phyloP scores from a whole-genome alignment of 169 alveolate species.

The Plasmodium yoelii region DNA sequence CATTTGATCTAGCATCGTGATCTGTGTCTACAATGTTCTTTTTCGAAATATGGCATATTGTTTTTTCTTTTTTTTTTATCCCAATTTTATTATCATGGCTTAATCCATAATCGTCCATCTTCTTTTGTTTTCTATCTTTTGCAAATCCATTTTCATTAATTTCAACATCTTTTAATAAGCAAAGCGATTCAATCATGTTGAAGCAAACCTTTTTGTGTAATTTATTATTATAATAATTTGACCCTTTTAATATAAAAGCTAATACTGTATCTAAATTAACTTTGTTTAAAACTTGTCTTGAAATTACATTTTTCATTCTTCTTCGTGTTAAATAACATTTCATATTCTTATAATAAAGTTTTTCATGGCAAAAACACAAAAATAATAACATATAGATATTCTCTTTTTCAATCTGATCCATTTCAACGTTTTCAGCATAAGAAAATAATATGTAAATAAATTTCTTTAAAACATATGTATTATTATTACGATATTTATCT shows the following conservation, averaged over 20 bases:
- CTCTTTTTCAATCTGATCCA: conserved; percentile 12
- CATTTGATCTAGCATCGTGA: background rate
- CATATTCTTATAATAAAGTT: conserved; percentile 43
- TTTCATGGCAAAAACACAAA: conserved; percentile 52
- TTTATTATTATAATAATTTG: conserved; percentile 37
- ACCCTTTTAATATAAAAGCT: conserved; percentile 40
- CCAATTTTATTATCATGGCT: background rate
- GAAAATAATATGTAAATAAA: conserved; percentile 28
- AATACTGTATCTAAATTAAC: conserved; percentile 34
- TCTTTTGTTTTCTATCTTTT: background rate
- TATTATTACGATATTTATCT: background rate
- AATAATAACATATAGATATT: conserved; percentile 33
- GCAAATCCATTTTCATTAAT: background rate
- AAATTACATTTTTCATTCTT: conserved; percentile 44
- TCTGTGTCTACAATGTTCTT: background rate
- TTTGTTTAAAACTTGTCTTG: background rate
- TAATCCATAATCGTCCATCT: background rate
- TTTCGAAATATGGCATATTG: background rate
- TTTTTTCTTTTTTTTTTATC: background rate
- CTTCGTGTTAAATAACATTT: conserved; percentile 24
- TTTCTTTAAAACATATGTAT: conserved; percentile 32
- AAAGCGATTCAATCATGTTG: conserved; percentile 41
- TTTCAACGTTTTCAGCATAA: conserved; percentile 11
- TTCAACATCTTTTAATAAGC: conserved; percentile 8
- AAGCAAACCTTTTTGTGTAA: conserved; percentile 32